Evolutionary conservation across 2,329 filamentous ascomycete species (phyloP).

Genomic region (Nannizziopsis barbatae): DNA sequence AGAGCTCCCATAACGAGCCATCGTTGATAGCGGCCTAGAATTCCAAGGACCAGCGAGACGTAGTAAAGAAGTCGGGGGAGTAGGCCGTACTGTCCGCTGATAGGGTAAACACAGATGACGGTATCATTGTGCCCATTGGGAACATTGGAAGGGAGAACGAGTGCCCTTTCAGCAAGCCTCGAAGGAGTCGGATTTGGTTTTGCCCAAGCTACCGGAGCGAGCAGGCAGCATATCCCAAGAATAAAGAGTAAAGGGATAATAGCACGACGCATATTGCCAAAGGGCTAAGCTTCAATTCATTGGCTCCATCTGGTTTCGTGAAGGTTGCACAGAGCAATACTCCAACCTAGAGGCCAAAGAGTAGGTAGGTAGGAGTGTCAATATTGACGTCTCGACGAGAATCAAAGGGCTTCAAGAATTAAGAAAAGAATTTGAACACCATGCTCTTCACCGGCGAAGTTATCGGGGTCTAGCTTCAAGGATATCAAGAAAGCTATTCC

Average conservation of each 20-base stretch:
- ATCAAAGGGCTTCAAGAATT: too few species aligned
- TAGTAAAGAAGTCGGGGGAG: conserved; percentile 23
- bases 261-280: neutral
- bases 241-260: neutral
- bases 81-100: conserved; percentile 22
- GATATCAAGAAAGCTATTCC: too few species aligned
- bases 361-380: too few species aligned
- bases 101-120: conserved; percentile 17
- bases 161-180: conserved; percentile 3
- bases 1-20: conserved; percentile 24
- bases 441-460: too few species aligned
- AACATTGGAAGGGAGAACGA: conserved; percentile 11
- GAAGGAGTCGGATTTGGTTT: conserved; percentile 1
- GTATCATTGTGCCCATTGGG: conserved; percentile 11
- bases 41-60: conserved; percentile 21
- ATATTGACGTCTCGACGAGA: too few species aligned
- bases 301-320: too few species aligned
- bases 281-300: neutral
- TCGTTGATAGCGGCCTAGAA: conserved; percentile 20
- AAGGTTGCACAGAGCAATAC: too few species aligned
- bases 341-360: too few species aligned
- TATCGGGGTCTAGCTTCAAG: too few species aligned
- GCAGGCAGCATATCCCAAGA: neutral
- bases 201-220: conserved; percentile 9
- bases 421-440: too few species aligned